A percentile compares a stretch with the other conserved stretches of the same genome.
Evolutionary conservation across 139 green algal species (phyloP).

Genomic region (Pleodorina starrii): DNA sequence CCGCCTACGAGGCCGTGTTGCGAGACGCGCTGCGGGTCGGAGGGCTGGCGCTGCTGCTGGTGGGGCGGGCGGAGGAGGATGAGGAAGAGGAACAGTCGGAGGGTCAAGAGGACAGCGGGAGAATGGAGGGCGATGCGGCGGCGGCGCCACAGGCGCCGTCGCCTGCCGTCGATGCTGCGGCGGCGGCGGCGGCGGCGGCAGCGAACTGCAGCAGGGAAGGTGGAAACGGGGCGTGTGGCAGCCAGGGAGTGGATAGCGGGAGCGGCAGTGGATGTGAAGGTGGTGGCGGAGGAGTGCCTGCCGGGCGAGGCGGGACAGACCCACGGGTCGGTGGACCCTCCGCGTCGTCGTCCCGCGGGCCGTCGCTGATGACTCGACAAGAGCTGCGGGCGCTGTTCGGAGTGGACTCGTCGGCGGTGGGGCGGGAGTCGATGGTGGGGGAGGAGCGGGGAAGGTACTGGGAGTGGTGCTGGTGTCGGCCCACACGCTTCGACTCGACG

Average conservation of each 20-base stretch:
- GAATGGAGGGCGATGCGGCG: background rate
- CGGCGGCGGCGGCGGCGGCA: background rate
- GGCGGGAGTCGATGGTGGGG: too few relatives aligned
- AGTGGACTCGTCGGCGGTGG: too few relatives aligned
- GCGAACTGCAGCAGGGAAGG: background rate
- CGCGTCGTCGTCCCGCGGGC: background rate
- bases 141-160: too few relatives aligned
- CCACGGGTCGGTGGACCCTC: background rate
- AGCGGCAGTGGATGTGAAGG: background rate
- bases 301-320: too few relatives aligned
- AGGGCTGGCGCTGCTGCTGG: constrained; percentile 23
- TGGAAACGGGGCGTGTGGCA: background rate
- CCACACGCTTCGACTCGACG: background rate
- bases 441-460: background rate
- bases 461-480: constrained; percentile 2
- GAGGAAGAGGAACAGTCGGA: too few relatives aligned
- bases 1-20: background rate
- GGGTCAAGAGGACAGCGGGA: too few relatives aligned
- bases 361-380: background rate
- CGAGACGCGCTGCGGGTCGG: background rate
- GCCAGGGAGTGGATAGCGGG: background rate
- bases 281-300: background rate
- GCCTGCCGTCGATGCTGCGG: too few relatives aligned
- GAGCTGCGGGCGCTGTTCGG: background rate
- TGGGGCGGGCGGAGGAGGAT: background rate